Conservation (phyloP, 768 basidiomycete species). For the Collybia mongolica region DNA sequence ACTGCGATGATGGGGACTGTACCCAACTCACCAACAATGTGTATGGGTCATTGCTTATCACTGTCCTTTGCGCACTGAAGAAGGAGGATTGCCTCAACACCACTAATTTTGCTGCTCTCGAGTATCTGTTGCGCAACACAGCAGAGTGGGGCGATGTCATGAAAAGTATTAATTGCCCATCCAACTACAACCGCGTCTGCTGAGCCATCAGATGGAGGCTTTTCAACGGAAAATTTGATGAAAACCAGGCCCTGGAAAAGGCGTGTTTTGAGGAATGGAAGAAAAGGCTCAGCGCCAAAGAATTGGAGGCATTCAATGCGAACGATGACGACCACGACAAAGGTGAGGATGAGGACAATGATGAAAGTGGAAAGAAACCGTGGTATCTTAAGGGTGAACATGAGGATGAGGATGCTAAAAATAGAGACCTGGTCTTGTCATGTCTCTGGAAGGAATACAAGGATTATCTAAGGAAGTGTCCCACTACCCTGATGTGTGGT, state of each 20-base stretch:
- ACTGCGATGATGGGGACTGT: slow-evolving; percentile 29
- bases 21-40: slow-evolving; percentile 26
- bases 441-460: slow-evolving; percentile 38
- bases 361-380: slow-evolving; percentile 5
- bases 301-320: slow-evolving; percentile 16
- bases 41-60: slow-evolving; percentile 30
- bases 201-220: slow-evolving; percentile 30
- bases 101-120: slow-evolving; percentile 27
- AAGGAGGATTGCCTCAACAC: slow-evolving; percentile 23
- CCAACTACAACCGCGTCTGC: slow-evolving; percentile 27
- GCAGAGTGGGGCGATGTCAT: slow-evolving; percentile 25
- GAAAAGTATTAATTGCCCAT: slow-evolving; percentile 15
- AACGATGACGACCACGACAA: slow-evolving; percentile 12
- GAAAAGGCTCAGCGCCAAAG: slow-evolving; percentile 20
- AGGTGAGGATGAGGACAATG: slow-evolving; percentile 10
- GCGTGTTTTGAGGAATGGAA: slow-evolving; percentile 29
- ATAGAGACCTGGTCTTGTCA: slow-evolving; percentile 21
- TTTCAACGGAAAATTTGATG: slow-evolving; percentile 24
- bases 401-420: slow-evolving; percentile 20
- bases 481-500: slow-evolving; percentile 24
- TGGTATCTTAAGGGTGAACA: slow-evolving; percentile 20
- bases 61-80: slow-evolving; percentile 30
- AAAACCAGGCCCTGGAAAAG: slow-evolving; percentile 23
- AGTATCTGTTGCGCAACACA: slow-evolving; percentile 25
- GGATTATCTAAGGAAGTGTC: slow-evolving; percentile 18